Base-by-base conservation (phyloP, 768 basidiomycete genomes). In the Hirschioporus abietinus region DNA sequence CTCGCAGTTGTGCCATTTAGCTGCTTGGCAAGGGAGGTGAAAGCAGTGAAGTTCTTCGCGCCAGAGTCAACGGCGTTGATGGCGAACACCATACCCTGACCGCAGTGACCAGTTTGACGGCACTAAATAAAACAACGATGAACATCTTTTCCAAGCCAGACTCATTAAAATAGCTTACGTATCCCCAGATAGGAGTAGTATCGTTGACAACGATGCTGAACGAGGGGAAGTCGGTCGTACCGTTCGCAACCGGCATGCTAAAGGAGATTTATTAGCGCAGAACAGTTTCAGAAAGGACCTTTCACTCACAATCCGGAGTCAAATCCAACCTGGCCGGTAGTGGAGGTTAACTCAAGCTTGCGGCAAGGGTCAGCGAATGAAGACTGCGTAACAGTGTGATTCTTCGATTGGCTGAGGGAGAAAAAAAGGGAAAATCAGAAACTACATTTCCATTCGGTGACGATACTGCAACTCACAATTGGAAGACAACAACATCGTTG, bases 301-400 rank as follows among this genome's bases (percentile, higher is more conserved):
- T 58, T 10, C 20, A 74, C 83, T 72, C 72, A 85, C 85, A 88
- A 87, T 67, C 83, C 82, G 71, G 85, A 83, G 76, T 87, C 82
- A 74, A 88, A 83, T 34, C 82, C 85, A 68, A 76, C 75, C 20
- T 71, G 73, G 58, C 77, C 79, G 67, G 77, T 77, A 27, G 68
- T 67, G 27, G 70, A 60, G 27, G 69, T 61, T 34, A 71, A 75
- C 66, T 78, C 78, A 64, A 84, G 72, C 57, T 75, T 79, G 64
- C 78, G 75, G 77, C 88, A 89, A 63, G 88, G 88, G 63, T 83
- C 81, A 59, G 78, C 82, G 74, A 90, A 89, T 3, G 83, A 78
- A 10, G 85, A 84, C 75, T 88, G 86, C 24, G 86, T 86, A 25
- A 86, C 86, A 7, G 84, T 84, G 77, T 89, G 88, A 76, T 89